Evolutionary conservation across 768 basidiomycete species (phyloP).

Genomic region (Psilocybe cubensis): DNA sequence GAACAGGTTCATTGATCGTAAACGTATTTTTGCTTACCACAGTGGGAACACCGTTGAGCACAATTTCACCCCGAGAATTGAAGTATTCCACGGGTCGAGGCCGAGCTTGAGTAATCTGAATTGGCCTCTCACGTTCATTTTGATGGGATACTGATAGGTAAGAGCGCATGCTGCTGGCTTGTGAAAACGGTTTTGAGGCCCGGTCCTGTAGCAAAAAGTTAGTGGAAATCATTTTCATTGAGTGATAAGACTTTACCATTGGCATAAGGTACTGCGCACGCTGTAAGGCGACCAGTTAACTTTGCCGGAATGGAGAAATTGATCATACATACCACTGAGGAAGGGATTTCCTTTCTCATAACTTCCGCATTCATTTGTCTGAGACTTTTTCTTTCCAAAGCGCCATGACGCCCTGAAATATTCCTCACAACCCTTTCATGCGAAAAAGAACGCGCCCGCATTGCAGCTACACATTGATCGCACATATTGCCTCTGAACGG

Average conservation of each 20-base stretch:
- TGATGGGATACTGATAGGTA: no score
- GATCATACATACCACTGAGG: not conserved
- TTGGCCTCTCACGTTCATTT: not conserved
- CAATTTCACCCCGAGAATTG: slow-evolving; percentile 19
- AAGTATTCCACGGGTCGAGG: slow-evolving; percentile 10
- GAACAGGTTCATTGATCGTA: not conserved
- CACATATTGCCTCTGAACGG: slow-evolving; percentile 16
- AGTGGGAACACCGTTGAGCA: not conserved
- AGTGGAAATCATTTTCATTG: not conserved
- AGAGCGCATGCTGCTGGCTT: not conserved
- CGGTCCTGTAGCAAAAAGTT: not conserved
- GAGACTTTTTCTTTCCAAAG: not conserved
- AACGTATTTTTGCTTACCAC: not conserved
- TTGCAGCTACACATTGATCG: slow-evolving; percentile 7
- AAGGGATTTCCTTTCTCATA: not conserved
- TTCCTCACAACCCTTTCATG: not conserved
- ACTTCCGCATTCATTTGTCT: not conserved
- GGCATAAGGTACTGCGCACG: not conserved
- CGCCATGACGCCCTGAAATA: not conserved
- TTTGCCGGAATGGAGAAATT: not conserved
- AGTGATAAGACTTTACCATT: not conserved
- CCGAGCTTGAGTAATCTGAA: not conserved
- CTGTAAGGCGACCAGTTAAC: not conserved
- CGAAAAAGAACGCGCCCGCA: slow-evolving; percentile 4
- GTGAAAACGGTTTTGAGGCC: not conserved